Percentiles rank a stretch among this genome's conserved stretches.
Evolutionary conservation across 2,329 filamentous ascomycete species (phyloP).

Genomic region (Talaromyces islandicus): DNA sequence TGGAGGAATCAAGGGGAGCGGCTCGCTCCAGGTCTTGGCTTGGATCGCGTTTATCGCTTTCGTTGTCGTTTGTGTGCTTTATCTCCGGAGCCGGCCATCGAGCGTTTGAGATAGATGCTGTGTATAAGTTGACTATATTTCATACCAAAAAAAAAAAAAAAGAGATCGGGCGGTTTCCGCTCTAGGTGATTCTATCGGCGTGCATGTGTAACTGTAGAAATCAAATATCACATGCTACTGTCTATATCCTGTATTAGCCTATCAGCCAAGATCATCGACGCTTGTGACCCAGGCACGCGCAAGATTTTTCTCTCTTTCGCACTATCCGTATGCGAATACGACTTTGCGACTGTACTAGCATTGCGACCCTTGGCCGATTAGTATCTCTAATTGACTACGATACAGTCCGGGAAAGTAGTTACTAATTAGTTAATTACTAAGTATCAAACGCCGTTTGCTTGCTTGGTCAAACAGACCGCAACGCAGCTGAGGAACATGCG

Average conservation of each 20-base stretch:
- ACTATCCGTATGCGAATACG: not conserved
- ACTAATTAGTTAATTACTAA: not conserved
- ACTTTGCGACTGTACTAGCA: not conserved
- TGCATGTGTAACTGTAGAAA: not conserved
- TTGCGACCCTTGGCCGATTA: not conserved
- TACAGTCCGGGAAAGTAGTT: not conserved
- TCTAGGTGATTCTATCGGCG: not conserved
- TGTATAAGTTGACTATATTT: constrained; percentile 10
- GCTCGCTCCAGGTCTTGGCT: constrained; percentile 11
- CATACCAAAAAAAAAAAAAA: too few species aligned
- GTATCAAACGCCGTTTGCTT: not conserved
- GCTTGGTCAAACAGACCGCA: not conserved
- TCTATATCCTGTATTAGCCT: not conserved
- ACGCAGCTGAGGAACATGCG: not conserved
- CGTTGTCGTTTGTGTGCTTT: constrained; percentile 14
- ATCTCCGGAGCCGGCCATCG: constrained; percentile 3
- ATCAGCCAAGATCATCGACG: not conserved
- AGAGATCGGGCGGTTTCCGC: not conserved
- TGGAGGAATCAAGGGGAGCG: not conserved
- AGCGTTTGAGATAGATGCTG: constrained; percentile 7
- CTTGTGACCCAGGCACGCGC: not conserved
- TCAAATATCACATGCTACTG: not conserved
- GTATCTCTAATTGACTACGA: not conserved
- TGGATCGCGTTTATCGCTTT: constrained; percentile 16
- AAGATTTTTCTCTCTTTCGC: not conserved